Evolutionary conservation across 2,329 filamentous ascomycete species (phyloP).

Genomic region (Calonectria hongkongensis): DNA sequence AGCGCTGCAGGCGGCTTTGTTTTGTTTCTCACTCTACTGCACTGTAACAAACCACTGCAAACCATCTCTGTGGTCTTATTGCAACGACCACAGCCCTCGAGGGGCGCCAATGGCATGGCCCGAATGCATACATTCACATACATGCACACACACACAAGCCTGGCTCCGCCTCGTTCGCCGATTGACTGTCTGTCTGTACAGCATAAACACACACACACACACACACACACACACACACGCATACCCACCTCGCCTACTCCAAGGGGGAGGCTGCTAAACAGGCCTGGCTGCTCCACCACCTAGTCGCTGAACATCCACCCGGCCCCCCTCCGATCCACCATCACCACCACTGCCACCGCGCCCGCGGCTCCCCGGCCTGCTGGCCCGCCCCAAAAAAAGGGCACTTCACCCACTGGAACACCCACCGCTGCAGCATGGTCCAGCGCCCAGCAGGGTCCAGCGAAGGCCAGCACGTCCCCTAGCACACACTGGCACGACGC

Average conservation of each 20-base stretch:
- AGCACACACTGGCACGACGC: conserved; percentile 11
- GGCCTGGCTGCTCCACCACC: conserved; percentile 31
- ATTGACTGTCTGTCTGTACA: not conserved
- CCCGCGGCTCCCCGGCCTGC: conserved; percentile 32
- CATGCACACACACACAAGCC: conserved; percentile 3
- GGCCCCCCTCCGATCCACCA: conserved; percentile 34
- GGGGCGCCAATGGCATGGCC: conserved; percentile 1
- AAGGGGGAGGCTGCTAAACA: conserved; percentile 22
- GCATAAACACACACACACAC: not conserved
- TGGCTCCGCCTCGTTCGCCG: conserved; percentile 6
- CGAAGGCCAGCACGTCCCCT: conserved; percentile 3
- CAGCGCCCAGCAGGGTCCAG: conserved; percentile 17
- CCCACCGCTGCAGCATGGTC: conserved; percentile 11
- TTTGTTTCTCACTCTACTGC: conserved; percentile 10
- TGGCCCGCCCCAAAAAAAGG: conserved; percentile 29
- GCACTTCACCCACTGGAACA: conserved; percentile 25
- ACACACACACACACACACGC: not conserved
- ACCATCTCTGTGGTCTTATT: conserved; percentile 20
- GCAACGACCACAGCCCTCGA: conserved; percentile 36
- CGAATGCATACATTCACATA: not conserved
- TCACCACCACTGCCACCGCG: conserved; percentile 35
- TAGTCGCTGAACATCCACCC: conserved; percentile 13
- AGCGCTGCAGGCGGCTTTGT: conserved; percentile 25
- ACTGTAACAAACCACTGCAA: conserved; percentile 35
- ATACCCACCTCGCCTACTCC: conserved; percentile 27